phyloP scores from a whole-genome alignment of 2,329 filamentous ascomycete genomes.

The Blastomyces percursus region DNA sequence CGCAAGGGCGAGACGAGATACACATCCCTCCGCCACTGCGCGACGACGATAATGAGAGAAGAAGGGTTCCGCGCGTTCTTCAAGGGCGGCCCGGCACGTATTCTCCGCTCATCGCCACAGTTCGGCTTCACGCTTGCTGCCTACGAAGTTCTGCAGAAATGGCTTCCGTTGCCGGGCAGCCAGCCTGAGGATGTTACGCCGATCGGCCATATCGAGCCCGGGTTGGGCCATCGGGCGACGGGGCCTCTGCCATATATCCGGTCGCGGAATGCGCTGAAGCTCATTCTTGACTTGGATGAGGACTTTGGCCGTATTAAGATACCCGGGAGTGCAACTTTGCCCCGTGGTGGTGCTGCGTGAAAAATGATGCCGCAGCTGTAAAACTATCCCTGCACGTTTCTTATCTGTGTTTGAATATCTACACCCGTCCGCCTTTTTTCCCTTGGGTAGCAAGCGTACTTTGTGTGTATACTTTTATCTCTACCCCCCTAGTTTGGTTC shows the following conservation, averaged over 20 bases:
- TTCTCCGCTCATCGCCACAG: constrained; percentile 87
- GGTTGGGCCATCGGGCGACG: constrained; percentile 52
- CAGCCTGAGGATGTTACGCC: constrained; percentile 44
- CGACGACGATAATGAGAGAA: constrained; percentile 70
- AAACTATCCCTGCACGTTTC: neutral
- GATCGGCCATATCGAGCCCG: constrained; percentile 52
- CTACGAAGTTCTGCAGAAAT: constrained; percentile 79
- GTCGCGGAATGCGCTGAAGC: constrained; percentile 86
- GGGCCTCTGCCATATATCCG: constrained; percentile 55
- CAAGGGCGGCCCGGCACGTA: constrained; percentile 93
- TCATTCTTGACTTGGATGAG: constrained; percentile 87
- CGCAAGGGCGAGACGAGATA: constrained; percentile 89
- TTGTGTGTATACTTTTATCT: neutral
- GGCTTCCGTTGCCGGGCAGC: constrained; percentile 65
- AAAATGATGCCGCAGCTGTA: neutral
- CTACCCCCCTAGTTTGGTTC: neutral
- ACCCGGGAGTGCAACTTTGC: constrained; percentile 27
- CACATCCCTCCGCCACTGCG: constrained; percentile 75
- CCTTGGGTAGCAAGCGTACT: neutral
- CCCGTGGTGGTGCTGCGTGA: constrained; percentile 8
- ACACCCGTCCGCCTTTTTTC: neutral
- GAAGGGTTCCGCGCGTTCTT: constrained; percentile 97
- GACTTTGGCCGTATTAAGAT: constrained; percentile 72
- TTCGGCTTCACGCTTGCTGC: constrained; percentile 96
- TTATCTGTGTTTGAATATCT: neutral